A percentile compares a stretch with the other conserved stretches of the same genome.
These are phyloP conservation scores for Fragilariopsis cylindrus DNA, from an alignment of 108 stramenopile species.

Conservation along the genomic window DNA sequence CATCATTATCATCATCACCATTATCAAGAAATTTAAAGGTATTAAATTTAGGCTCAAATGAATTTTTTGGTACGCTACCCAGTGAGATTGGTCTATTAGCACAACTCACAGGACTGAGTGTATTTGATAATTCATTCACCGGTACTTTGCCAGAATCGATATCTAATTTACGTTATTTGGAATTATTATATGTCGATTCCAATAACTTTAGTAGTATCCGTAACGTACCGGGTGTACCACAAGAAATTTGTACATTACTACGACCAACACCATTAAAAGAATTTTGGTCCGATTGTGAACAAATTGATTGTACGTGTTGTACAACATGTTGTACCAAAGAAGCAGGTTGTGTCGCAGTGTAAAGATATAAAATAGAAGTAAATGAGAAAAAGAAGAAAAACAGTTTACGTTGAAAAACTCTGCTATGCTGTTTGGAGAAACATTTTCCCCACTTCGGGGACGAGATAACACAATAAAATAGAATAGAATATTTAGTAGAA, in stretches of 20 bases:
- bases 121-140: slow-evolving; percentile 7
- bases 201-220: slow-evolving; percentile 9
- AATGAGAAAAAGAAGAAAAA: too few species aligned
- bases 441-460: too few species aligned
- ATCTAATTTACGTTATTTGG: slow-evolving; percentile 28
- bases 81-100: slow-evolving; percentile 15
- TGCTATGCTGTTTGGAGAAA: too few species aligned
- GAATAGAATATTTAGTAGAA: too few species aligned
- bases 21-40: slow-evolving; percentile 4
- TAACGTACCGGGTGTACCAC: slow-evolving; percentile 4
- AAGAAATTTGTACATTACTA: not conserved
- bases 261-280: slow-evolving; percentile 3
- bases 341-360: not conserved
- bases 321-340: slow-evolving; percentile 11
- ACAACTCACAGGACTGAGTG: slow-evolving; percentile 5
- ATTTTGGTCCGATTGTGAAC: slow-evolving; percentile 12
- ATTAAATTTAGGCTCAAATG: slow-evolving; percentile 20
- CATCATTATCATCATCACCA: not conserved
- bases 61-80: slow-evolving; percentile 21
- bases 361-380: not conserved
- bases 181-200: slow-evolving; percentile 11
- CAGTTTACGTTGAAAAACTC: too few species aligned
- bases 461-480: too few species aligned
- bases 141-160: slow-evolving; percentile 3
- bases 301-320: slow-evolving; percentile 6